Evolutionary conservation across 2,329 filamentous ascomycete genomes (phyloP).

Genomic region (Cercospora citrullina): DNA sequence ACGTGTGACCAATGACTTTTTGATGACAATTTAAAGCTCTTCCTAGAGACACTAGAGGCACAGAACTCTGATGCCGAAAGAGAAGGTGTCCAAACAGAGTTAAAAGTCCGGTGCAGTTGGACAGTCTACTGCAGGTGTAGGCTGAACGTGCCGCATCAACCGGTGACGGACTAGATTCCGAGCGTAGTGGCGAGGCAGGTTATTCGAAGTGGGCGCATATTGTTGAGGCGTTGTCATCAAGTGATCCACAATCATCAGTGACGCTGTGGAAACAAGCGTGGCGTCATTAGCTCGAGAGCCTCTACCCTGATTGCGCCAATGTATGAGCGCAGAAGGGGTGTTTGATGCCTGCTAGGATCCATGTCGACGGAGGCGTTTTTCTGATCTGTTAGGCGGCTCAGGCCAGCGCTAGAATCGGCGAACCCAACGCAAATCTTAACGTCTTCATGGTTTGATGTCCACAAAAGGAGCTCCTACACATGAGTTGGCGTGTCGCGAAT

Average conservation of each 20-base stretch:
- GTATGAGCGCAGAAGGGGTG: slow-evolving; percentile 11
- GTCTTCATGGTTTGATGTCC: neutral
- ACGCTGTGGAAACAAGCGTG: slow-evolving; percentile 16
- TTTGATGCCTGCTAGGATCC: slow-evolving; percentile 12
- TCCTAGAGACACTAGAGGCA: neutral
- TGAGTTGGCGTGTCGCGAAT: neutral
- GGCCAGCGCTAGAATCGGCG: slow-evolving; percentile 3
- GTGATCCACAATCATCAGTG: slow-evolving; percentile 5
- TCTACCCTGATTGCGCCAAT: slow-evolving; percentile 21
- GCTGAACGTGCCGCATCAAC: neutral
- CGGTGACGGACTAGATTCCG: slow-evolving; percentile 9
- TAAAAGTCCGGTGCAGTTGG: slow-evolving; percentile 4
- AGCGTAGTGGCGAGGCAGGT: slow-evolving; percentile 17
- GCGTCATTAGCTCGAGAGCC: slow-evolving; percentile 22
- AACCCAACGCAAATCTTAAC: neutral
- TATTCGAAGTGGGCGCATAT: neutral
- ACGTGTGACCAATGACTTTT: slow-evolving; percentile 15
- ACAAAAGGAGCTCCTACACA: neutral
- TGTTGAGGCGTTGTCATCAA: neutral
- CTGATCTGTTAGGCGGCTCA: neutral
- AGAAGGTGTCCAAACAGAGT: neutral
- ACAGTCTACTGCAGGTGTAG: slow-evolving; percentile 6
- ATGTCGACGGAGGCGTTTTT: slow-evolving; percentile 18
- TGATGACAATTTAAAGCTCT: slow-evolving; percentile 11
- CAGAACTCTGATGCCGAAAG: neutral